Evolutionary conservation across 2,329 filamentous ascomycete species (phyloP), one percentile per base, ranked within the genome.

Genomic region (Colletotrichum salicis): DNA sequence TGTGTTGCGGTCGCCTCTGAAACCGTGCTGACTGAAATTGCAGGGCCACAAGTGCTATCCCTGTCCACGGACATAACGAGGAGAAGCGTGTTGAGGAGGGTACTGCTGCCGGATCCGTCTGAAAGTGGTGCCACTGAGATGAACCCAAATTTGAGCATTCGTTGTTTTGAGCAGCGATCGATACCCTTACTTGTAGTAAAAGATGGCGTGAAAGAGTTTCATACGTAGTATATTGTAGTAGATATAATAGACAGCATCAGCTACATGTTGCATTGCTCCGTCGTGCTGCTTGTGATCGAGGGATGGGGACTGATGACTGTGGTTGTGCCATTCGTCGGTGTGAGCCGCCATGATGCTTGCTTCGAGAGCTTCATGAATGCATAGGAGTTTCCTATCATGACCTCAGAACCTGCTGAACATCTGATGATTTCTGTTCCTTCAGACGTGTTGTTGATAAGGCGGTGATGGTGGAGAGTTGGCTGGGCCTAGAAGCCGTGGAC

Each of bases 31-130:
- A 68, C 37, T 51, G 7, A 41, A 12, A 2, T 22, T 22, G 7
- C 27, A 72, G 70, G 1, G 67, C 70, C 13, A 65, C 64, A 51
- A 73, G 69, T 13, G 13, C 51, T 8, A 57, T 71, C 7, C 72
- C 60, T 1, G 64, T 68, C 24, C 48, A 71, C 4, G 62, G 64
- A 24, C 55, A 52, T 33, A 73, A 72, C 54, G 60, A 72, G n/a
- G 72, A 72, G 70, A 72, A 69, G 72, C 55, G 68, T 12, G 72
- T 59, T 22, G 70, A 73, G 27, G 72, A 72, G 56, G 70, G 71
- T 13, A 52, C 35, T 24, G 62, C 31, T 10, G 51, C 52, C 31
- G 63, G 68, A 41, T 71, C 71, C 29, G 48, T 64, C 45, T 71
- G 31, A 71, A 12, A 19, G 15, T 48, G 19, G 33, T 45, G 45